Conservation (phyloP, 306 rosid genomes). For the Vigna nakashimae region DNA sequence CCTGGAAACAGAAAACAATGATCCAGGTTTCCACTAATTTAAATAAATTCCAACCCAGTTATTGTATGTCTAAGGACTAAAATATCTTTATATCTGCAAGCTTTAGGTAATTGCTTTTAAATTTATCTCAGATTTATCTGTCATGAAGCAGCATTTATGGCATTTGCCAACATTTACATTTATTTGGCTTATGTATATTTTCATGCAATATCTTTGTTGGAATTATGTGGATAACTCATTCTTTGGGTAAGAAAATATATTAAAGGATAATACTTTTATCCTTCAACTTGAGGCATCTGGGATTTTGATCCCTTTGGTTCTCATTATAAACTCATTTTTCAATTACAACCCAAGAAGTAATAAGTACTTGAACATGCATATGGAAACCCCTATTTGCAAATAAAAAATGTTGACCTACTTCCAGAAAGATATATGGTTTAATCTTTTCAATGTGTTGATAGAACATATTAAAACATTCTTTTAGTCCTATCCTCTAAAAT, state of each 20-base stretch:
- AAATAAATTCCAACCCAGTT: background rate
- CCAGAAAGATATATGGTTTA: too few relatives aligned
- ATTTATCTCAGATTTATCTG: background rate
- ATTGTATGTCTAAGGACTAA: background rate
- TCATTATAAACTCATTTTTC: background rate
- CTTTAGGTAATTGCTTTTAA: background rate
- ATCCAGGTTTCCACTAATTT: background rate
- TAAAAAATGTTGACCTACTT: too few relatives aligned
- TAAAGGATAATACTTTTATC: background rate
- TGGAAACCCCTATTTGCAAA: too few relatives aligned
- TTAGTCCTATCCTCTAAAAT: too few relatives aligned
- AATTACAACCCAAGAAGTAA: too few relatives aligned
- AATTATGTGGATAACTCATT: background rate
- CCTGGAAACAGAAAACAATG: background rate
- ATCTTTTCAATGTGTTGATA: too few relatives aligned
- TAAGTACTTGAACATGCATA: too few relatives aligned
- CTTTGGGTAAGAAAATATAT: background rate
- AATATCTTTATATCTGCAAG: background rate
- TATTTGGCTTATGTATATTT: slow-evolving; percentile 11
- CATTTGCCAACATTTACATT: background rate
- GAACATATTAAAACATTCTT: too few relatives aligned
- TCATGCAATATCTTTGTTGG: background rate
- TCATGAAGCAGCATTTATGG: slow-evolving; percentile 26
- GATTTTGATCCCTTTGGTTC: slow-evolving; percentile 22
- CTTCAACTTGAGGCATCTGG: background rate